Evolutionary conservation across 371 early-diverging fungal genomes (phyloP).

Genomic region (Apophysomyces variabilis): DNA sequence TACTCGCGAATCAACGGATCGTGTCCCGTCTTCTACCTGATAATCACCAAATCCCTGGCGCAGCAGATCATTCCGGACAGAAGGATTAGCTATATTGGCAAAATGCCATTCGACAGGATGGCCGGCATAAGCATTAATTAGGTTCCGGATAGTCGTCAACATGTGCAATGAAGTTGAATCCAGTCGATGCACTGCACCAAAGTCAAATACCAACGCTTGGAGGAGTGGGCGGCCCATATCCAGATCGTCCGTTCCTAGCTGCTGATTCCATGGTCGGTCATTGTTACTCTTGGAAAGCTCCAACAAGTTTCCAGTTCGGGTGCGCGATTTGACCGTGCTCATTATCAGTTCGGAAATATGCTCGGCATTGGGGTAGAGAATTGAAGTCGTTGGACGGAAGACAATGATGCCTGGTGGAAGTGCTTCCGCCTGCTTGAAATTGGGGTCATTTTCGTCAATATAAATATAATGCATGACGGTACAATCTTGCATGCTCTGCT

Average conservation of each 20-base stretch:
- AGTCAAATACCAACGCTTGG: constrained; percentile 67
- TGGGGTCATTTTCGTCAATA: constrained; percentile 44
- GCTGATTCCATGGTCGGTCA: constrained; percentile 59
- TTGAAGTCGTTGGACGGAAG: constrained; percentile 61
- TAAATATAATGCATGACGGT: constrained; percentile 40
- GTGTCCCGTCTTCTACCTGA: background rate
- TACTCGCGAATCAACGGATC: background rate
- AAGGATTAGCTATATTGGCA: constrained; percentile 30
- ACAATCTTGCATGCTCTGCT: background rate
- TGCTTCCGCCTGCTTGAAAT: constrained; percentile 32
- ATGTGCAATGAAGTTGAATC: constrained; percentile 65
- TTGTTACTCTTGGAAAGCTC: constrained; percentile 28
- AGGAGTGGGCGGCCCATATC: constrained; percentile 20
- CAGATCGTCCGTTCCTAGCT: constrained; percentile 19
- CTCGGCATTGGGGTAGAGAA: constrained; percentile 71
- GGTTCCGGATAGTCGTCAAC: constrained; percentile 49
- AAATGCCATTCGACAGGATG: constrained; percentile 48
- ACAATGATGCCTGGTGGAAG: constrained; percentile 66
- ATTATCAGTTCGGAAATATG: constrained; percentile 54
- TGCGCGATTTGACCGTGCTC: constrained; percentile 30
- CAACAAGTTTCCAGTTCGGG: constrained; percentile 28
- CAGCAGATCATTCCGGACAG: constrained; percentile 35
- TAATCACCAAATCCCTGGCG: constrained; percentile 36
- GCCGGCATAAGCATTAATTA: constrained; percentile 51
- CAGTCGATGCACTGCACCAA: constrained; percentile 62